phyloP scores from a whole-genome alignment of 495 filamentous ascomycete species.

The Lasiosphaeria ovina region DNA sequence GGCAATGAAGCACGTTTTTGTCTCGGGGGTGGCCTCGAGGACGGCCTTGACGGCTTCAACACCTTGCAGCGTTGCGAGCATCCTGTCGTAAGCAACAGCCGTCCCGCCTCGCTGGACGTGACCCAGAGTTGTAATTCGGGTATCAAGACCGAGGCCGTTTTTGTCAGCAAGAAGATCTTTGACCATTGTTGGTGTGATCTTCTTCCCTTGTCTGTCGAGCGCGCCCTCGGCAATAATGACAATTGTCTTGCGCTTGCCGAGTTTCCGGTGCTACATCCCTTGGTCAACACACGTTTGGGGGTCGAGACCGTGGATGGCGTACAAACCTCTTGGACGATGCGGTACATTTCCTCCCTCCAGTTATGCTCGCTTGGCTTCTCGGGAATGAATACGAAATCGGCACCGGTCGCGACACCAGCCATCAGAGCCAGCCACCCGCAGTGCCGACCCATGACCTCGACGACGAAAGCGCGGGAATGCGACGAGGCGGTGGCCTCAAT shows the following conservation, averaged over 20 bases:
- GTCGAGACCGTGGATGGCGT: neutral
- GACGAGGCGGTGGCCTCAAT: constrained; percentile 96
- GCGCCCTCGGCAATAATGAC: constrained; percentile 97
- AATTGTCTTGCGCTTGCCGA: constrained; percentile 95
- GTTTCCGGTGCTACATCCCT: constrained; percentile 68
- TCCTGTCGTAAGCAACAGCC: constrained; percentile 91
- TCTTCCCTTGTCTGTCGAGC: constrained; percentile 78
- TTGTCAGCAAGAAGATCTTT: constrained; percentile 83
- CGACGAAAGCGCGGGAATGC: constrained; percentile 96
- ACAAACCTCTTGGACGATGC: constrained; percentile 71
- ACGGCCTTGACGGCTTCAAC: constrained; percentile 96
- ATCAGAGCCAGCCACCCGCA: constrained; percentile 98
- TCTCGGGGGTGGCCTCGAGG: constrained; percentile 84
- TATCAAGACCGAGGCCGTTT: constrained; percentile 71
- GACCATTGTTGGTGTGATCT: constrained; percentile 74
- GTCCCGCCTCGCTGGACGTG: constrained; percentile 94
- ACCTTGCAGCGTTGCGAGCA: constrained; percentile 89
- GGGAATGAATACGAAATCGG: constrained; percentile 95
- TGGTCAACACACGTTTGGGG: constrained; percentile 7
- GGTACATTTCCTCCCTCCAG: constrained; percentile 90
- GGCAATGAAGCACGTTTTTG: constrained; percentile 89
- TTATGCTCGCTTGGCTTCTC: constrained; percentile 86
- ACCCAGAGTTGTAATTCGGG: constrained; percentile 89
- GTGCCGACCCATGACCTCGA: constrained; percentile 99
- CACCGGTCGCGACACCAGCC: constrained; percentile 92